Base-by-base conservation (phyloP, 1,284 basidiomycete genomes). In the Rhodofomes roseus region DNA sequence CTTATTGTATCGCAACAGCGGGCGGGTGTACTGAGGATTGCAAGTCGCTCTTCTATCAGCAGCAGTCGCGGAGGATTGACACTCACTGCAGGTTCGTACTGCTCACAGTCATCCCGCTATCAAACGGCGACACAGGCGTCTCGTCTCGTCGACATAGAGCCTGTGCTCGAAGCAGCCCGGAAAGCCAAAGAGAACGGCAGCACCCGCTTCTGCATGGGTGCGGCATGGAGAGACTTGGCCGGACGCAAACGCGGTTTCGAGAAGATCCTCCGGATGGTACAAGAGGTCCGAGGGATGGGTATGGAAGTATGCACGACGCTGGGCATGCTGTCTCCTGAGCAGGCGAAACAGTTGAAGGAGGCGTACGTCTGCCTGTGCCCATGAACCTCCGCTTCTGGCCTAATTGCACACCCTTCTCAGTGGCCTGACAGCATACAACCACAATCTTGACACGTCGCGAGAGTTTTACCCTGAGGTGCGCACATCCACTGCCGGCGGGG, bases 281-380 rank as follows among this genome's bases (percentile, higher is more conserved):
- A 82, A 62, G 86, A 92, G 73, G 89, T 94, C 70, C 84, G 93
- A 64, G 87, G 83, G 27, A 95, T 95, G 93, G 92, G 86, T 43
- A 95, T 95, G 93, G 93, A 95, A 80, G 96, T 99, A 37, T 99
- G 96, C 81, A 98, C 96, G 23, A 99, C 96, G 5, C 84, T 99
- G 36, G 96, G 96, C 56, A 98, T 99, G 96, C 80, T 99, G 50
- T 87, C 88, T 2, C 89, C 95, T 23, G 95, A 96, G 60, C 96
- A 99, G 76, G 96, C 96, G n/a, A 81, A 79, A 64, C 87, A 89
- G 66, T 82, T 98, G 65, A 98, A 98, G 76, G 88, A 96, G 77
- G 96, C 96, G 90, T 92, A 72, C 66, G 86, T 77, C 31, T 60
- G 36, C 11, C 4, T 11, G 56, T 53, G 50, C 37, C 55, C 29